Evolutionary conservation across 2,329 filamentous ascomycete species (phyloP).

Genomic region (Elsinoe batatas): DNA sequence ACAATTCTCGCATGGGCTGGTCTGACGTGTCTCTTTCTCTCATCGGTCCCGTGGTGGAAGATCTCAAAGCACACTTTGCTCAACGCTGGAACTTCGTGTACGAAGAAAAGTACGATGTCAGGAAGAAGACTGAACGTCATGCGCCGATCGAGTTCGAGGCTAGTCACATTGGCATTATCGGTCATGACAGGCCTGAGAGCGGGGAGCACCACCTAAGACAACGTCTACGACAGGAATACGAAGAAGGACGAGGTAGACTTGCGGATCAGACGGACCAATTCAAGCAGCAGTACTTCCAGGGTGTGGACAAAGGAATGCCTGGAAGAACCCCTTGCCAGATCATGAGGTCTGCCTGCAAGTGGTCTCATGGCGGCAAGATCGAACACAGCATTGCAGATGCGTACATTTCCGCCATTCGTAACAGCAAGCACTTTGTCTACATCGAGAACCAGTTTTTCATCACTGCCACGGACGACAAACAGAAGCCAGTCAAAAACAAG

Average conservation of each 20-base stretch:
- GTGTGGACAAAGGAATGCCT: slow-evolving; percentile 19
- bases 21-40: slow-evolving; percentile 74
- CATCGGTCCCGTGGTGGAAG: slow-evolving; percentile 63
- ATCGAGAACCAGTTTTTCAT: slow-evolving; percentile 69
- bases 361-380: slow-evolving; percentile 49
- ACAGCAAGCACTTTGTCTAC: slow-evolving; percentile 88
- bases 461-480: slow-evolving; percentile 61
- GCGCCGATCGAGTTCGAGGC: slow-evolving; percentile 27
- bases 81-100: slow-evolving; percentile 92
- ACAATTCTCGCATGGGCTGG: slow-evolving; percentile 81
- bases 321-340: slow-evolving; percentile 54
- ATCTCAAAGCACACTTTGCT: slow-evolving; percentile 66
- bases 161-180: slow-evolving; percentile 28
- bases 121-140: slow-evolving; percentile 41
- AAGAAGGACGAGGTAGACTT: slow-evolving; percentile 19
- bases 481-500: slow-evolving; percentile 64
- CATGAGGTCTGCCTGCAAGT: slow-evolving; percentile 51
- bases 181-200: slow-evolving; percentile 21
- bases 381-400: slow-evolving; percentile 82
- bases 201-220: slow-evolving; percentile 24
- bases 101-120: slow-evolving; percentile 63
- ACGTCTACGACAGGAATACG: slow-evolving; percentile 23
- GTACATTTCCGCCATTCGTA: slow-evolving; percentile 73
- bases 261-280: slow-evolving; percentile 20
- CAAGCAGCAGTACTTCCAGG: slow-evolving; percentile 16